Conservation (phyloP, 306 rosid species). For the Cucumis melo region DNA sequence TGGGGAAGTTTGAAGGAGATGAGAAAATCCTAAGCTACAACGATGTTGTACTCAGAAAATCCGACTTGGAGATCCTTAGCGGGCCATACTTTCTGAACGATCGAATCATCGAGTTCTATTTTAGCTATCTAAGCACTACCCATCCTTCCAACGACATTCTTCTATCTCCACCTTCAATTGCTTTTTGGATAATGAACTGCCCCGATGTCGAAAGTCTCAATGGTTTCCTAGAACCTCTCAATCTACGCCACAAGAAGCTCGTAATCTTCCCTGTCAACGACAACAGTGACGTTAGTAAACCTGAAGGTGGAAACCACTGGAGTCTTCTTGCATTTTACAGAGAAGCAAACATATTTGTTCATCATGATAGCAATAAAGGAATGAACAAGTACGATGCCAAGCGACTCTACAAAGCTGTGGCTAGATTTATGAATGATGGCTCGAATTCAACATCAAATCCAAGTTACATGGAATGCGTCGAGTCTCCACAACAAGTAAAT, state of each 20-base stretch:
- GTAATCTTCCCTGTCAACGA: slow-evolving; percentile 69
- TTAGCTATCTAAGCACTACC: slow-evolving; percentile 48
- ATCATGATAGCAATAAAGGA: slow-evolving; percentile 53
- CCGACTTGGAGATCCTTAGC: slow-evolving; percentile 63
- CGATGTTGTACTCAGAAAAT: slow-evolving; percentile 69
- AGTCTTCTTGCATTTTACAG: slow-evolving; percentile 70
- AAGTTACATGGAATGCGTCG: slow-evolving; percentile 29
- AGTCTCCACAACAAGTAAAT: slow-evolving; percentile 58
- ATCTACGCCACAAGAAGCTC: slow-evolving; percentile 36
- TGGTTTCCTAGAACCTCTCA: slow-evolving; percentile 70
- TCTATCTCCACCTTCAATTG: slow-evolving; percentile 70
- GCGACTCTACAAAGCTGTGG: slow-evolving; percentile 45
- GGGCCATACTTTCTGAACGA: slow-evolving; percentile 71
- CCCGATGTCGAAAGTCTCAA: slow-evolving; percentile 28
- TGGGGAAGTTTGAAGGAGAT: slow-evolving; percentile 25
- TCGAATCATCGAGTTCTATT: slow-evolving; percentile 66
- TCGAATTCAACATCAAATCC: slow-evolving; percentile 20
- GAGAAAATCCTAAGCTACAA: slow-evolving; percentile 74
- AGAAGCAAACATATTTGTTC: slow-evolving; percentile 39
- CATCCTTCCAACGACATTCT: slow-evolving; percentile 34
- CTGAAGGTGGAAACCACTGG: slow-evolving; percentile 94
- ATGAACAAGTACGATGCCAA: slow-evolving; percentile 32
- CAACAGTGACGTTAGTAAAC: slow-evolving; percentile 43
- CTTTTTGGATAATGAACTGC: slow-evolving; percentile 73
- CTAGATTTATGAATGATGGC: slow-evolving; percentile 19